Evolutionary conservation across 352 stramenopile species (phyloP), one percentile per base, ranked within the genome.

Genomic region (Saprolegnia diclina): DNA sequence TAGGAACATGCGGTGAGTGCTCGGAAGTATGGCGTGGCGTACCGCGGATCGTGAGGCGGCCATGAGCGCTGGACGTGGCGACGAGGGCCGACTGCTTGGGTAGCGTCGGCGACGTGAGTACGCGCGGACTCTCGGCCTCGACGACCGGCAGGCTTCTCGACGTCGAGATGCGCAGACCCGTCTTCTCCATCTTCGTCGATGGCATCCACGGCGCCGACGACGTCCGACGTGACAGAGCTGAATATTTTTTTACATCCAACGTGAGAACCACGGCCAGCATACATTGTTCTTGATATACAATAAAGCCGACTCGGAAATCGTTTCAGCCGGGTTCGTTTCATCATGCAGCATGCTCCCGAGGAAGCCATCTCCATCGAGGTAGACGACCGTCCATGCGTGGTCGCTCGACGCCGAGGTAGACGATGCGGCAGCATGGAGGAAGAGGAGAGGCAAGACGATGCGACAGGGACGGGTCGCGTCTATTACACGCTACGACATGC

Each of bases 11-110:
- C 26, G 5, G 42, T 24, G 6, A 16, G 14, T 14, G 14, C 22
- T 14, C 26, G n/a, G 1, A 53, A 26, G 19, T 55, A 24, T 16
- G 59, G 40, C 37, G 3, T 55, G 21, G 32, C 29, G 1, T 57
- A 59, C 62, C 35, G 13, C 62, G 62, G 44, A 68, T 68, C 13
- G 50, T 59, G 24, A 68, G 62, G 7, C 62, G 62, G 40, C 62
- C 62, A 21, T 42, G 19, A 6, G 35, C 16, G 7, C 18, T 13
- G 1, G 57, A 21, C 10, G 26, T 37, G 22, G 44, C 7, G 19
- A 57, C 13, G 16, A 35, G 40, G 16, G 29, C 45, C 24, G 50
- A 32, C 10, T 68, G 62, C 62, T 68, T 68, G 19, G 40, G 22
- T 7, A 68, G 62, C 38, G 57, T 46, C 40, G 57, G 57, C 21